Evolutionary conservation across 345 rosid species (phyloP).

Genomic region (Salix udensis): DNA sequence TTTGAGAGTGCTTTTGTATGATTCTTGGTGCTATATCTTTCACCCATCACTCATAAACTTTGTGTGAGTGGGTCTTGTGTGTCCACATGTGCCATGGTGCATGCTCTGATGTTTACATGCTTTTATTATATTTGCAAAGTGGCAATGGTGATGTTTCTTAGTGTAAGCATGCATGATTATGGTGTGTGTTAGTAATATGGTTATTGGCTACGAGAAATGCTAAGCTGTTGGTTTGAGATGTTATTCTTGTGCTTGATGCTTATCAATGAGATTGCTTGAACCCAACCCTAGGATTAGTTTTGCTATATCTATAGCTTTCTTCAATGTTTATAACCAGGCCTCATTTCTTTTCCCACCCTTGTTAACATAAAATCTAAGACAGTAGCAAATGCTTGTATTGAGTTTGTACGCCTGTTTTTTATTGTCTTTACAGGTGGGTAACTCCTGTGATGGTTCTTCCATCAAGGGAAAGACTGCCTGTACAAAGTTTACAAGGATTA

Average conservation of each 20-base stretch:
- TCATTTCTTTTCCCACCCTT: neutral
- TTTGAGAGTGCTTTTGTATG: neutral
- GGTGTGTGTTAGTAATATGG: neutral
- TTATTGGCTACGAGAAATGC: neutral
- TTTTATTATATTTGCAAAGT: neutral
- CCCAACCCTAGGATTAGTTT: neutral
- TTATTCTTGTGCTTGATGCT: neutral
- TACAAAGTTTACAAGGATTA: constrained; percentile 81
- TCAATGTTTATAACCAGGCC: neutral
- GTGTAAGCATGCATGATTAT: neutral
- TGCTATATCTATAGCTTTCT: neutral
- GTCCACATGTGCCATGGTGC: too few species aligned
- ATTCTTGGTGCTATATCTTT: neutral
- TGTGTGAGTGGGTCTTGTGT: too few species aligned
- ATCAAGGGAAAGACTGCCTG: constrained; percentile 70
- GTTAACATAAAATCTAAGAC: neutral
- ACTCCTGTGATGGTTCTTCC: constrained; percentile 35
- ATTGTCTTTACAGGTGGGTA: constrained; percentile 41
- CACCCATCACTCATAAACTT: too few species aligned
- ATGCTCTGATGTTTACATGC: neutral
- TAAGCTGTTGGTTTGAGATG: neutral
- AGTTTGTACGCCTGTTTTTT: constrained; percentile 1
- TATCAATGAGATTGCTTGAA: neutral
- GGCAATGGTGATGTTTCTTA: neutral
- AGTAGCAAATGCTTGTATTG: constrained; percentile 1